Base-by-base conservation (phyloP, 495 filamentous ascomycete species). In the Cercophora samala region DNA sequence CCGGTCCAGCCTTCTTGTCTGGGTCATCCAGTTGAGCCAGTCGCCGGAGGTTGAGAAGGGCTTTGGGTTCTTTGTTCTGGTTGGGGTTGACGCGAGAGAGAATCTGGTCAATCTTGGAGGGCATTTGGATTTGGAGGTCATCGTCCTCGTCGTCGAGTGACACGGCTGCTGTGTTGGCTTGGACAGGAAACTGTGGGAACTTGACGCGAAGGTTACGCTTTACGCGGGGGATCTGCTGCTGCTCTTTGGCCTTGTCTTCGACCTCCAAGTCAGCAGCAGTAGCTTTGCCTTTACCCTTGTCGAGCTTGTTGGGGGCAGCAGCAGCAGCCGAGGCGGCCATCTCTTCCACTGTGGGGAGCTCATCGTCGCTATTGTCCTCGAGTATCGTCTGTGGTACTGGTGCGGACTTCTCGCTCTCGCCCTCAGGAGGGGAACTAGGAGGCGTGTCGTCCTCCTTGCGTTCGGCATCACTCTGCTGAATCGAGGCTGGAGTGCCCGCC, bases 21-120 rank as follows among this genome's bases (percentile, higher is more conserved):
- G 86, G 84, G 65, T 83, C 71, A 74, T 90, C 77, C 71, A 96
- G 73, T 69, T 93, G 89, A 8, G 93, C 92, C 24, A 97, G 82
- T 58, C 86, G 85, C 62, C 89, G 89, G 17, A 95, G 81, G 21
- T 81, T 84, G 54, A 87, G 83, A 70, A 96, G 82, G 8, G 90
- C 83, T n/a, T 79, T 76, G 2, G 88, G 81, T 72, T 93, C 89
- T 32, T 86, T 81, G 29, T 80, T 69, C 64, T 84, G 82, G 58
- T 80, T 83, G 4, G 81, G 73, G 0, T 88, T 88, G 9, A 93
- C 72, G 22, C 87, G 86, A 69, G 93, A 87, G 70, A 96, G 94
- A 25, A 91, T 84, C 62, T 86, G 75, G 70, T 80, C 85, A 67
- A 82, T 73, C 66, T 72, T 81, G 66, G 70, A 74, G 37, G 72